Conservation (phyloP, 495 filamentous ascomycete genomes). For the Margaritispora aquatica region DNA sequence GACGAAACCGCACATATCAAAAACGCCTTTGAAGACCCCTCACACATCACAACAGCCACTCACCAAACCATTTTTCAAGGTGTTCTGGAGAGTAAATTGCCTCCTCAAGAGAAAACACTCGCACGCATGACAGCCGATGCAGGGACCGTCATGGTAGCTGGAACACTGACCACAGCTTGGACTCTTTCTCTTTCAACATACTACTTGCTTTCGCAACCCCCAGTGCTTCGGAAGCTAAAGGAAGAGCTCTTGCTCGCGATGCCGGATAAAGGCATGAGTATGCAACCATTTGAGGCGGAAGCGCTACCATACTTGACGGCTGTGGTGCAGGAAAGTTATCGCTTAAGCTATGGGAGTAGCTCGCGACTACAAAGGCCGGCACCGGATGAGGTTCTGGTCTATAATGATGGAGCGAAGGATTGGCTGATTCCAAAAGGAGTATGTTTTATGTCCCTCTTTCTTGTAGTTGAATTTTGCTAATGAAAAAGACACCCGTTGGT, state of each 20-base stretch:
- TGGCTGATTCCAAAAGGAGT: constrained; percentile 27
- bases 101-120: constrained; percentile 25
- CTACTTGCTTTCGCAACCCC: constrained; percentile 27
- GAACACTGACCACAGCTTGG: constrained; percentile 11
- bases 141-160: constrained; percentile 20
- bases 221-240: constrained; percentile 25
- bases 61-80: constrained; percentile 14
- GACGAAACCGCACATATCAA: neutral
- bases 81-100: constrained; percentile 13
- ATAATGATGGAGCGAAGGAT: constrained; percentile 22
- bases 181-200: constrained; percentile 15
- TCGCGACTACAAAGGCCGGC: constrained; percentile 24
- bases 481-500: constrained; percentile 40
- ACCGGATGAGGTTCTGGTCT: constrained; percentile 16
- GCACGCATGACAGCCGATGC: constrained; percentile 27
- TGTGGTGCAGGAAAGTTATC: constrained; percentile 35
- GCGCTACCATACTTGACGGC: constrained; percentile 42
- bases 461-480: too few species aligned
- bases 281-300: constrained; percentile 19
- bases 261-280: constrained; percentile 13
- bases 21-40: neutral
- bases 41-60: neutral
- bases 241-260: constrained; percentile 22
- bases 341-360: constrained; percentile 37
- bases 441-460: neutral